These are phyloP conservation scores for Mycena rebaudengoi DNA, from an alignment of 768 basidiomycete genomes.

Conservation along the genomic window DNA sequence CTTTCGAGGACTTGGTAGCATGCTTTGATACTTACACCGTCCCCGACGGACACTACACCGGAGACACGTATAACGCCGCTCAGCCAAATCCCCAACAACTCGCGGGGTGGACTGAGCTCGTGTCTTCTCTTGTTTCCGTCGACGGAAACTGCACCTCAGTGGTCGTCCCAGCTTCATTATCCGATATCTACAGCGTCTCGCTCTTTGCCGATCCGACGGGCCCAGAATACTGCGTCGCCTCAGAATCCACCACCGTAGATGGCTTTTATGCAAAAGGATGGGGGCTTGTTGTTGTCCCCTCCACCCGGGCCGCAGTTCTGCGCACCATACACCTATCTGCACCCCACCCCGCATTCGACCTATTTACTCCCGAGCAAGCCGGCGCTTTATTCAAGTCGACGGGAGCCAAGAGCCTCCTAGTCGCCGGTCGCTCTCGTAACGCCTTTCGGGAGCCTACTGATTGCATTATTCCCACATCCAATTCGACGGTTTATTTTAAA, in stretches of 20 bases:
- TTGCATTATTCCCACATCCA: conserved; percentile 40
- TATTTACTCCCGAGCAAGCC: conserved; percentile 49
- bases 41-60: conserved; percentile 35
- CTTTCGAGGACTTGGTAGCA: conserved; percentile 31
- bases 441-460: conserved; percentile 42
- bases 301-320: conserved; percentile 29
- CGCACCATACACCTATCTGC: conserved; percentile 52
- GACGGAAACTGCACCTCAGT: conserved; percentile 42
- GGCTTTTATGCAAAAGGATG: conserved; percentile 42
- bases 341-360: conserved; percentile 54
- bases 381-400: conserved; percentile 47
- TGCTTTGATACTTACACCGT: conserved; percentile 46
- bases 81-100: conserved; percentile 41
- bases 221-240: conserved; percentile 42
- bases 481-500: conserved; percentile 42
- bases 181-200: conserved; percentile 36
- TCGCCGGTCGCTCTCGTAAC: conserved; percentile 48
- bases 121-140: conserved; percentile 37
- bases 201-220: conserved; percentile 34
- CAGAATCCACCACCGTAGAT: conserved; percentile 31
- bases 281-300: conserved; percentile 45
- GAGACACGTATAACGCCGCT: conserved; percentile 38
- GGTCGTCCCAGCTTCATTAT: conserved; percentile 37
- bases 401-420: conserved; percentile 50
- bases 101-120: conserved; percentile 36